Conservation (phyloP, 306 rosid genomes). For the Myrica gale region DNA sequence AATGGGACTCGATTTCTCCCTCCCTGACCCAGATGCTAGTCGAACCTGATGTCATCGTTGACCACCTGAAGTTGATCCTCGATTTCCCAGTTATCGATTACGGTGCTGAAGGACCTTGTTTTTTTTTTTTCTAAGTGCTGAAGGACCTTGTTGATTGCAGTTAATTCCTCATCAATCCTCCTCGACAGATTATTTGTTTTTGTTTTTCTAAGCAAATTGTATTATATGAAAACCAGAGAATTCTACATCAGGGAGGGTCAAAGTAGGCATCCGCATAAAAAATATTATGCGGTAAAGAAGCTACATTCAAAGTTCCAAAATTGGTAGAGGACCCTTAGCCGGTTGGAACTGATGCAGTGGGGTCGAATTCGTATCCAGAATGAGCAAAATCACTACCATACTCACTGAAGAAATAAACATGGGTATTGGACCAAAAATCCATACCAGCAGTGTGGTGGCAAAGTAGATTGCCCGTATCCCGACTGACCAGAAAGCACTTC, state of each 20-base stretch:
- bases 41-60: neutral
- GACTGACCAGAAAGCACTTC: neutral
- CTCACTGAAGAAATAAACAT: conserved; percentile 7
- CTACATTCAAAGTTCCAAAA: too few relatives aligned
- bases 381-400: neutral
- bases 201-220: too few relatives aligned
- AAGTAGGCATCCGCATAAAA: too few relatives aligned
- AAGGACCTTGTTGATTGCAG: too few relatives aligned
- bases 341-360: neutral
- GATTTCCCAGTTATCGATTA: neutral
- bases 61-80: neutral
- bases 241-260: too few relatives aligned
- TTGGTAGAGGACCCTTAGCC: neutral
- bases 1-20: too few relatives aligned
- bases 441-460: neutral
- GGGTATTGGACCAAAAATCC: conserved; percentile 1
- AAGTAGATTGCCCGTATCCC: neutral
- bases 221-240: too few relatives aligned
- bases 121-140: too few relatives aligned
- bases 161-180: neutral
- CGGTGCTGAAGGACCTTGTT: neutral
- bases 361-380: conserved; percentile 2
- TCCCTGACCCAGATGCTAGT: too few relatives aligned
- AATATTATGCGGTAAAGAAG: too few relatives aligned
- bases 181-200: too few relatives aligned